Percentiles rank a stretch among this genome's conserved stretches.
Conservation (phyloP, 23 red algal species). For the Gracilariopsis chorda region DNA sequence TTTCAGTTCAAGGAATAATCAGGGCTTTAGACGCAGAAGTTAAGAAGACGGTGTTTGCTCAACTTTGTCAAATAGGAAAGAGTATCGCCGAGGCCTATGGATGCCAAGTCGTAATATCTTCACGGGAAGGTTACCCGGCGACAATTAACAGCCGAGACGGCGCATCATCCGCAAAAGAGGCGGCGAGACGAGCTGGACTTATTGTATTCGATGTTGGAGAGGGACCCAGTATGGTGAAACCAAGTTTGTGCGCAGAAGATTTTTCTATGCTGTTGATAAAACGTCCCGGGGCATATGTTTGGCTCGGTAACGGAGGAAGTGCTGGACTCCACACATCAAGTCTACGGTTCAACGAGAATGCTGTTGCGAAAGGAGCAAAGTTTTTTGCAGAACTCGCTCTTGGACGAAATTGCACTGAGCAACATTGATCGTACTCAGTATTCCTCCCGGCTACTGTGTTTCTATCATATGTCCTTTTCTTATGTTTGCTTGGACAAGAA, state of each 20-base stretch:
- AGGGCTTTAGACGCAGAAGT: neutral
- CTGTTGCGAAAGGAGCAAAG: neutral
- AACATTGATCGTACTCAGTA: too few relatives aligned
- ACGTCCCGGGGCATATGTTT: neutral
- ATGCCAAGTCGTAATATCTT: neutral
- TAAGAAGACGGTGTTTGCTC: neutral
- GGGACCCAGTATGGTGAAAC: neutral
- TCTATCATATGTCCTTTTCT: too few relatives aligned
- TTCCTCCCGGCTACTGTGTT: too few relatives aligned
- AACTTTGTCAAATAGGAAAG: neutral
- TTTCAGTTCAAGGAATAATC: neutral
- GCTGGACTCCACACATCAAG: neutral
- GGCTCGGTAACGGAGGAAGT: slow-evolving; percentile 4
- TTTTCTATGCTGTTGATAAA: slow-evolving; percentile 18
- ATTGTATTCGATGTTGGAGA: neutral
- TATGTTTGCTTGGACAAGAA: too few relatives aligned
- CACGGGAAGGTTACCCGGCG: neutral
- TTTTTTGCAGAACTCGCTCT: neutral
- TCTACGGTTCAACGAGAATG: neutral
- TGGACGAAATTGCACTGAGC: neutral
- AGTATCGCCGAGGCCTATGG: neutral
- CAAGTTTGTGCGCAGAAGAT: slow-evolving; percentile 21
- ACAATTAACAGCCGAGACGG: neutral
- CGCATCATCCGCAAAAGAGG: neutral
- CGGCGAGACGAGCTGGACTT: neutral